A percentile compares a stretch with the other conserved stretches of the same genome.
Evolutionary conservation across 2,329 filamentous ascomycete genomes (phyloP).

Genomic region (Penicillium concentricum): DNA sequence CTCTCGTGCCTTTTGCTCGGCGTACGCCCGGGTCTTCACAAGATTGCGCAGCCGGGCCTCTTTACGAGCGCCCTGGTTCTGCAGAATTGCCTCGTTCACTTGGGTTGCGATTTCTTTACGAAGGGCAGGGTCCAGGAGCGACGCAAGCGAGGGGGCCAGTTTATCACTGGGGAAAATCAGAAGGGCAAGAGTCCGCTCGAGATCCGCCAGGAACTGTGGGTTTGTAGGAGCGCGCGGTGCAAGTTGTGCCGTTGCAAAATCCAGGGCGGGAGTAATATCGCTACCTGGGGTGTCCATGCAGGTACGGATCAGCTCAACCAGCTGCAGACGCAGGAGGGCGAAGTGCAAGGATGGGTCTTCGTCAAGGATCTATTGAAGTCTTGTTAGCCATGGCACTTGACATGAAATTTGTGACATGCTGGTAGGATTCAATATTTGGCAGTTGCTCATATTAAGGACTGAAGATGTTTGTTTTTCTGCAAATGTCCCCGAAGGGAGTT

Average conservation of each 20-base stretch:
- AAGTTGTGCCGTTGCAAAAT: slow-evolving; percentile 83
- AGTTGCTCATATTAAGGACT: slow-evolving; percentile 80
- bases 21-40: slow-evolving; percentile 80
- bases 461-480: slow-evolving; percentile 81
- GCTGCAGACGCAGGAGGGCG: slow-evolving; percentile 80
- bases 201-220: slow-evolving; percentile 75
- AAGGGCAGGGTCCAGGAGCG: slow-evolving; percentile 74
- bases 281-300: slow-evolving; percentile 65
- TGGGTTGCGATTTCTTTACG: slow-evolving; percentile 78
- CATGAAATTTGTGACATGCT: slow-evolving; percentile 12
- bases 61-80: slow-evolving; percentile 67
- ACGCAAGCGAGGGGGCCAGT: slow-evolving; percentile 71
- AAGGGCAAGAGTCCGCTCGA: slow-evolving; percentile 90
- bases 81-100: slow-evolving; percentile 86
- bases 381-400: slow-evolving; percentile 24
- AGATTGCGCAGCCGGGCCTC: slow-evolving; percentile 82
- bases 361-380: slow-evolving; percentile 71
- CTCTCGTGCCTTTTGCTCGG: slow-evolving; percentile 60
- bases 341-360: slow-evolving; percentile 82
- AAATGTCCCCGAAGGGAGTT: slow-evolving; percentile 68
- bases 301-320: slow-evolving; percentile 85
- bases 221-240: slow-evolving; percentile 83
- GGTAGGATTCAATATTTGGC: slow-evolving; percentile 17
- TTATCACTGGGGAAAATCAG: slow-evolving; percentile 83
- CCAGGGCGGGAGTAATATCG: slow-evolving; percentile 76